Evolutionary conservation across 345 rosid species (phyloP), one percentile per base, ranked within the genome.

Genomic region (Eutrema japonicum): DNA sequence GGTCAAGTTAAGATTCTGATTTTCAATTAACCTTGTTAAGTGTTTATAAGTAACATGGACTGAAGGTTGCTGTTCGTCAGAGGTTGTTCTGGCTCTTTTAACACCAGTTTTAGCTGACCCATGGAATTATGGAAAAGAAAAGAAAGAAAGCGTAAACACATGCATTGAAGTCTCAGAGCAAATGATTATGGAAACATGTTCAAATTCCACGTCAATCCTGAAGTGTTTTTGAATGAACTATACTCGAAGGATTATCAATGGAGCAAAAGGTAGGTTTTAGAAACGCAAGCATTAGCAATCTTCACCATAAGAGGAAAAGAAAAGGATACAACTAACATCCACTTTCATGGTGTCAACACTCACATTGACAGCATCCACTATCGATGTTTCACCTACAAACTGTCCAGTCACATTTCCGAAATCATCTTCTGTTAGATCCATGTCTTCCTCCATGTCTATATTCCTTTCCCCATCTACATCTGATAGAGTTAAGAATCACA

Each of bases 1-100:
- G 16, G 35, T 61, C 13, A 9, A 63, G 51, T 47, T 63, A 55
- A 47, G 45, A 47, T 10, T 48, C 67, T 40, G 13, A 18, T 22
- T 46, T 36, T 56, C 80, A 59, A 62, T 71, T 55, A 73, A 96
- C 98, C 98, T 92, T 81, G 96, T 82, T 77, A 92, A 83, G 48
- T 80, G 85, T 75, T 80, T 86, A 84, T 84, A 90, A 16, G 72
- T 61, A 77, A 96, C 86, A 82, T 75, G 94, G 33, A 96, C 90
- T 22, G 91, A 86, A 71, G 99, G 86, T 75, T 87, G 87, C 73
- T 84, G 73, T 53, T 82, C 90, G 26, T 79, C 77, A 59, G 63
- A 63, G 64, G 77, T 77, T 74, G 80, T 76, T 71, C 95, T 82
- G 63, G 83, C 70, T 82, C 97, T 85, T 89, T 90, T 92, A 71